These are phyloP conservation scores for Quercus dentata DNA, from an alignment of 306 rosid species.

Conservation along the genomic window DNA sequence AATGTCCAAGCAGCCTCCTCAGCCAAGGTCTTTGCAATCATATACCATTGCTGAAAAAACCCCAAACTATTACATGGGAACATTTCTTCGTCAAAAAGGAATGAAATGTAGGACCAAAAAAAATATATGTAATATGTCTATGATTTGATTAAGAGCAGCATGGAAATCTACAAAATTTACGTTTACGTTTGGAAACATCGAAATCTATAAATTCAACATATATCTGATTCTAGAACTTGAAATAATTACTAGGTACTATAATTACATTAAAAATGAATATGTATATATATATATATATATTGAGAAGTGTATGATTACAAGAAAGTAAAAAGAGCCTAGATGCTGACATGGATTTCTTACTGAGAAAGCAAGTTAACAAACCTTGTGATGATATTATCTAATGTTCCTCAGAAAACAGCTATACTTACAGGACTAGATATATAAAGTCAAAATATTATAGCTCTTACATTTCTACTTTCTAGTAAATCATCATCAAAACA, in stretches of 20 bases:
- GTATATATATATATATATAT: too few species aligned
- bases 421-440: too few species aligned
- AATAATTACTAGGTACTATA: background rate
- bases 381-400: too few species aligned
- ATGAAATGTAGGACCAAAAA: too few species aligned
- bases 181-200: background rate
- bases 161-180: background rate
- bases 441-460: too few species aligned
- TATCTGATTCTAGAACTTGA: background rate
- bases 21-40: constrained; percentile 29
- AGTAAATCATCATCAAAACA: background rate
- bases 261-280: too few species aligned
- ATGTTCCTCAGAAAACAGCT: too few species aligned
- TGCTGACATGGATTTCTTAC: too few species aligned
- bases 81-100: too few species aligned
- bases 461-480: background rate
- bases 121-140: background rate
- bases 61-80: background rate
- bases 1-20: constrained; percentile 39
- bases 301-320: too few species aligned
- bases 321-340: too few species aligned
- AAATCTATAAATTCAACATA: background rate
- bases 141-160: background rate
- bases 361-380: too few species aligned
- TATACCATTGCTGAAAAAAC: constrained; percentile 7